Percentiles rank a stretch among this genome's conserved stretches.
Conservation (phyloP, 73 alveolate species). For the Paraurostyla sp. region DNA sequence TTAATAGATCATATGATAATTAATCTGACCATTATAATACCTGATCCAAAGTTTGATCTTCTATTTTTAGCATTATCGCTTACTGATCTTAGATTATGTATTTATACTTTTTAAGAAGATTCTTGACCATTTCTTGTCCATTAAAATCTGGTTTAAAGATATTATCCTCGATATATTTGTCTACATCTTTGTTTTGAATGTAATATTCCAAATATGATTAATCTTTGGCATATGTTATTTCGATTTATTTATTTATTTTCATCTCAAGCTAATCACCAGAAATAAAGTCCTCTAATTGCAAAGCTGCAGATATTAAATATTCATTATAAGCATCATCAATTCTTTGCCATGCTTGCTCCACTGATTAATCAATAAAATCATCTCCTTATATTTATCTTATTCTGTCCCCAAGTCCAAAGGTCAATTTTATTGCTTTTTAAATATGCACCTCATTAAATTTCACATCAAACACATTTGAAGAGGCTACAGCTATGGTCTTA, state of each 20-base stretch:
- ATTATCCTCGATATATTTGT: neutral
- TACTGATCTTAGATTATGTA: too few relatives aligned
- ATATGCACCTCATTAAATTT: constrained; percentile 47
- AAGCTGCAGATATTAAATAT: neutral
- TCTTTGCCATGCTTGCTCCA: neutral
- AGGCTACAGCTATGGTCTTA: neutral
- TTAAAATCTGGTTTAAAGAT: too few relatives aligned
- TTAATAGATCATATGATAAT: too few relatives aligned
- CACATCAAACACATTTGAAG: constrained; percentile 25
- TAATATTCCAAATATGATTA: neutral
- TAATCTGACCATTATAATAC: too few relatives aligned
- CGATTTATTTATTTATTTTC: neutral
- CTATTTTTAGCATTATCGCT: too few relatives aligned
- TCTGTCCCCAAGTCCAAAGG: neutral
- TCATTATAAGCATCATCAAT: too few relatives aligned
- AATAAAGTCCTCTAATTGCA: neutral
- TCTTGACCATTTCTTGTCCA: too few relatives aligned
- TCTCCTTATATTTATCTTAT: neutral
- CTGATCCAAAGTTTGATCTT: too few relatives aligned
- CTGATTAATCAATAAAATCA: neutral
- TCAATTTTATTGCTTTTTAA: constrained; percentile 17
- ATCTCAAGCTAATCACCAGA: neutral
- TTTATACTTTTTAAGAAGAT: too few relatives aligned
- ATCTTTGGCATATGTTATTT: too few relatives aligned
- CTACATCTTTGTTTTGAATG: neutral